Percentiles rank a stretch among this genome's conserved stretches.
phyloP scores from a whole-genome alignment of 1,284 basidiomycete genomes.

The Rhodofomes roseus region DNA sequence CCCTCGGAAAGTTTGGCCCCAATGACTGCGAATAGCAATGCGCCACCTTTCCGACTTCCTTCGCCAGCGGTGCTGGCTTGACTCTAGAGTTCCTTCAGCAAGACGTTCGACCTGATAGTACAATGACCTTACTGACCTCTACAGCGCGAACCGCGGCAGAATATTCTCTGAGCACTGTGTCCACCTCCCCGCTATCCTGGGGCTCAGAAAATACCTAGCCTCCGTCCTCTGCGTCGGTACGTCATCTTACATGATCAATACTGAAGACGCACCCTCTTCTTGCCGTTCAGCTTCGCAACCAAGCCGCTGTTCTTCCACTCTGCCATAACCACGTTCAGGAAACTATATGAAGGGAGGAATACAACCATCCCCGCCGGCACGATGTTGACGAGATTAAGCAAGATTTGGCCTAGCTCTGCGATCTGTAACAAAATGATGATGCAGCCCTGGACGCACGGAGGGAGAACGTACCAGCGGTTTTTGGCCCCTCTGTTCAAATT shows the following conservation, averaged over 20 bases:
- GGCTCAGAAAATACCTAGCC: slow-evolving; percentile 87
- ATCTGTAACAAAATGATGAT: slow-evolving; percentile 43
- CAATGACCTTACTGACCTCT: slow-evolving; percentile 23
- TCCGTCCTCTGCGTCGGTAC: background rate
- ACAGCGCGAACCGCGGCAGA: slow-evolving; percentile 48
- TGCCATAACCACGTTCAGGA: slow-evolving; percentile 66
- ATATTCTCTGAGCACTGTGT: slow-evolving; percentile 77
- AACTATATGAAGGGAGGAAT: slow-evolving; percentile 92
- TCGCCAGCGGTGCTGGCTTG: slow-evolving; percentile 16
- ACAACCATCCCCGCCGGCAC: slow-evolving; percentile 90
- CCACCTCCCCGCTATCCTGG: slow-evolving; percentile 72
- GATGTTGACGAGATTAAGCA: slow-evolving; percentile 76
- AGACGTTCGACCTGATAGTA: background rate
- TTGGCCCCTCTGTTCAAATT: slow-evolving; percentile 76
- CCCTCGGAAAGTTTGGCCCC: slow-evolving; percentile 97
- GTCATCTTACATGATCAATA: background rate
- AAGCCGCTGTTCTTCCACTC: slow-evolving; percentile 67
- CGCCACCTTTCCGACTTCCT: slow-evolving; percentile 44
- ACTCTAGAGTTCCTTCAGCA: background rate
- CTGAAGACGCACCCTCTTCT: slow-evolving; percentile 61
- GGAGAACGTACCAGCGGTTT: slow-evolving; percentile 49
- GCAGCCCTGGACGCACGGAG: background rate
- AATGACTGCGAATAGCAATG: slow-evolving; percentile 87
- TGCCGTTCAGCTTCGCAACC: slow-evolving; percentile 58
- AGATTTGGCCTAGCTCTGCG: slow-evolving; percentile 79